Percentiles rank a stretch among this genome's conserved stretches.
Evolutionary conservation across 208 protist species (phyloP).

Genomic region (Porcisia deanei): DNA sequence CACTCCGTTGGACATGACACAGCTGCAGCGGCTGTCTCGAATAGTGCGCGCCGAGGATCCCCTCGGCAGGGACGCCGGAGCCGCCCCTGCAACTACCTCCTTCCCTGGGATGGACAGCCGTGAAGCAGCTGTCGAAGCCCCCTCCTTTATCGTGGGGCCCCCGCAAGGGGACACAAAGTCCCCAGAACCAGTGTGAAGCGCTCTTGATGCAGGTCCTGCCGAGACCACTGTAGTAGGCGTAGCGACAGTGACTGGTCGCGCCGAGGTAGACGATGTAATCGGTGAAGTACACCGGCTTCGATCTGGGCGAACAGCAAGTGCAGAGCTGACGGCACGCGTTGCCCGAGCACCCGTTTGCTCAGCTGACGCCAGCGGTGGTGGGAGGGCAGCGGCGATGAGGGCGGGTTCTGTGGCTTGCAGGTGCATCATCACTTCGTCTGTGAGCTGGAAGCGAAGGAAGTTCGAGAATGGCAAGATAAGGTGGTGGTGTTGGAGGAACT

Average conservation of each 20-base stretch:
- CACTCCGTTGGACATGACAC: neutral
- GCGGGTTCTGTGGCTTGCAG: conserved; percentile 25
- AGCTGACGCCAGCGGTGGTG: neutral
- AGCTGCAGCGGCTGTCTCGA: neutral
- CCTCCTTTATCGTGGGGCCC: neutral
- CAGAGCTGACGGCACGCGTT: conserved; percentile 4
- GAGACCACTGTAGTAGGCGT: neutral
- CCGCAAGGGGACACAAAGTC: neutral
- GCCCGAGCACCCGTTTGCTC: conserved; percentile 6
- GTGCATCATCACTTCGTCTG: conserved; percentile 35
- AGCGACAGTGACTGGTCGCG: neutral
- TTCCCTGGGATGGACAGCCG: neutral
- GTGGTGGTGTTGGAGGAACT: conserved; percentile 52
- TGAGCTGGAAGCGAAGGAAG: conserved; percentile 59
- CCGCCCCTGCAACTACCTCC: neutral
- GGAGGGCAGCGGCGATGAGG: conserved; percentile 16
- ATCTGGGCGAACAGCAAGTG: neutral
- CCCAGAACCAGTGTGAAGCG: neutral
- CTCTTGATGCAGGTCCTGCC: neutral
- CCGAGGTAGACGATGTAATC: neutral
- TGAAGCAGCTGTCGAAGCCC: neutral
- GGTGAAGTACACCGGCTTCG: neutral
- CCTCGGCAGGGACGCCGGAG: neutral
- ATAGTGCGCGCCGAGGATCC: neutral
- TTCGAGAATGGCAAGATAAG: conserved; percentile 59